Percentiles rank a stretch among this genome's conserved stretches.
These are phyloP conservation scores for Cyberlindnera subsufficiens DNA, from an alignment of 805 yeast genomes.

Conservation along the genomic window DNA sequence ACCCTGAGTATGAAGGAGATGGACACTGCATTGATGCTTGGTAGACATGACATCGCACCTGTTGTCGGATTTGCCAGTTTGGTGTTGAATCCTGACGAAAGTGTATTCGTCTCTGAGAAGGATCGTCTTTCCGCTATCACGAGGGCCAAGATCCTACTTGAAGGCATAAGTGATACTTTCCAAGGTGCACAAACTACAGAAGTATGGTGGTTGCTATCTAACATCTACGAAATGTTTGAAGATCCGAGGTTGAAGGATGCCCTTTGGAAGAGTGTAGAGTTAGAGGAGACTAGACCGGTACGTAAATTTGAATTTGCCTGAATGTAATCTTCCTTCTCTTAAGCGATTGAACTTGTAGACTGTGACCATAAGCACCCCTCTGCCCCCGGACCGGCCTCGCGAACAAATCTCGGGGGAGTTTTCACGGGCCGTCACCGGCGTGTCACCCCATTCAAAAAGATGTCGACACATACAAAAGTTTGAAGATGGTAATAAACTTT, in stretches of 20 bases:
- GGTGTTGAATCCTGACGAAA: slow-evolving; percentile 7
- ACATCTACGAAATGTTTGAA: slow-evolving; percentile 54
- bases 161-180: slow-evolving; percentile 29
- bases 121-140: slow-evolving; percentile 57
- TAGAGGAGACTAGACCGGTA: slow-evolving; percentile 58
- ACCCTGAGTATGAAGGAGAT: slow-evolving; percentile 52
- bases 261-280: slow-evolving; percentile 58
- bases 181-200: slow-evolving; percentile 47
- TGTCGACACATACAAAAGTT: no score
- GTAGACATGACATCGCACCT: slow-evolving; percentile 7
- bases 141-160: slow-evolving; percentile 31
- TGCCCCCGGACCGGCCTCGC: no score
- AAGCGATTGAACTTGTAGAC: no score
- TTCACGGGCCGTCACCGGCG: no score
- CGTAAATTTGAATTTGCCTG: slow-evolving; percentile 20
- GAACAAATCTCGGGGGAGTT: no score
- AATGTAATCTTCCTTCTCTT: no score
- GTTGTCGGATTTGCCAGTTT: slow-evolving; percentile 18
- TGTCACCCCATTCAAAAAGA: no score
- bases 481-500: no score
- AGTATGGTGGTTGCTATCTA: slow-evolving; percentile 63
- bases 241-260: slow-evolving; percentile 40
- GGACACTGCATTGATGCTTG: slow-evolving; percentile 38
- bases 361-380: no score
- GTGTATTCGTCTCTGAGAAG: slow-evolving; percentile 42